Evolutionary conservation across 371 early-diverging fungal species (phyloP), one percentile per base, ranked within the genome.

Genomic region (Mortierella sp.): DNA sequence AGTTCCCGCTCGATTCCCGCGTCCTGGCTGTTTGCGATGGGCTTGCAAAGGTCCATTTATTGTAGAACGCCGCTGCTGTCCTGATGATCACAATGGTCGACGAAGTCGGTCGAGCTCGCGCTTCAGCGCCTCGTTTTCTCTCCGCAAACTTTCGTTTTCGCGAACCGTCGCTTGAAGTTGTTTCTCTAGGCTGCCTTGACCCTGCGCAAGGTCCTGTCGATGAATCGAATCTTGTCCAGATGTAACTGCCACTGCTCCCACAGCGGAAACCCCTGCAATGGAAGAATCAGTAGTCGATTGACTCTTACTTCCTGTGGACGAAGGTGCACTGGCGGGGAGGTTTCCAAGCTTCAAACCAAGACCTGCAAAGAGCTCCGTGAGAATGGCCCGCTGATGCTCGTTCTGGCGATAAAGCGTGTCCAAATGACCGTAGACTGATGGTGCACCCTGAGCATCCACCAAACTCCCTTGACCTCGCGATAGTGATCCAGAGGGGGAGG

Each of bases 121-220:
- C 40, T 83, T 78, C 71, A 87, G 64, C 1, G 77, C 71, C 21
- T 85, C 85, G 39, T 86, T 88, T 56, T 89, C 87, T 44, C 81
- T 80, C 50, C 78, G 66, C 17, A 89, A 72, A 48, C 77, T 78
- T 19, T 81, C 85, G 43, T 86, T 88, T 55, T 89, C 88, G 8
- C 78, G 76, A 12, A 78, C 46, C 9, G 85, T 67, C 3, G 57
- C 31, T 27, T 82, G 79, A 21, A 86, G 70, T 27, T 82, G 78
- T 29, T 80, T 81, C 39, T 86, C 82, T 31, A 86, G 6, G 8
- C 6, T 6, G 13, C 53, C 54, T 25, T 47, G 25, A 31, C n/a
- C n/a, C n/a, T n/a, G n/a, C n/a, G n/a, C n/a, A n/a, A n/a, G n/a
- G n/a, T 63, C 59, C 19, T 66, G 63, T 7, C 74, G 57, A 29